Conservation (phyloP, 768 basidiomycete genomes). For the Lactarius psammicola region DNA sequence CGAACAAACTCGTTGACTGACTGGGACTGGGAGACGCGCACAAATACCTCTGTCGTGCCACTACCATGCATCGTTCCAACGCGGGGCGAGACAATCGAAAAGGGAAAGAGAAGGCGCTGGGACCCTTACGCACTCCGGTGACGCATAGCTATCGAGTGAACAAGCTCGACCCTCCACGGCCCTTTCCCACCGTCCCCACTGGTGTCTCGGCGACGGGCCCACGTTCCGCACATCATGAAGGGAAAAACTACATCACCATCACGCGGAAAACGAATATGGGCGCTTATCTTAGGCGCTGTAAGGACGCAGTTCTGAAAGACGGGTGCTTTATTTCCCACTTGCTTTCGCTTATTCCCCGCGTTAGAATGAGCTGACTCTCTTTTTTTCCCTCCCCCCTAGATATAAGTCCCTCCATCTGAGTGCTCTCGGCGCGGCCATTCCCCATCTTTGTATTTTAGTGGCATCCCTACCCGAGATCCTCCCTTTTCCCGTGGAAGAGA, state of each 20-base stretch:
- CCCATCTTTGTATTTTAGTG: constrained; percentile 67
- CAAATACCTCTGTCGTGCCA: neutral
- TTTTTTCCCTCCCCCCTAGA: constrained; percentile 43
- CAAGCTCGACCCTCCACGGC: constrained; percentile 70
- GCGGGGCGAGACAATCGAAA: neutral
- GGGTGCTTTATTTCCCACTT: constrained; percentile 47
- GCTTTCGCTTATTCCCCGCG: neutral
- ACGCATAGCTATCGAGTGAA: constrained; percentile 42
- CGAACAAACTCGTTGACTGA: neutral
- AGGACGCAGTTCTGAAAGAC: constrained; percentile 65
- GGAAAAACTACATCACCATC: constrained; percentile 77
- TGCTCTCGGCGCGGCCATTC: constrained; percentile 90
- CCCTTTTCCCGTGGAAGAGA: constrained; percentile 62
- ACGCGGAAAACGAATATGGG: constrained; percentile 74
- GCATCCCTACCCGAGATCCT: constrained; percentile 71
- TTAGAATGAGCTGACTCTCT: neutral
- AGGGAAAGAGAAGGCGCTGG: constrained; percentile 15
- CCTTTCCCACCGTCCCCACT: constrained; percentile 70
- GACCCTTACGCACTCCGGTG: constrained; percentile 7
- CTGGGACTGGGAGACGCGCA: neutral
- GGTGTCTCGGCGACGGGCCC: constrained; percentile 82
- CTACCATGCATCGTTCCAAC: neutral
- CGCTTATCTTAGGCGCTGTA: constrained; percentile 75
- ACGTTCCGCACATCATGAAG: constrained; percentile 72
- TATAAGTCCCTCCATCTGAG: constrained; percentile 71